Conservation (phyloP, 768 basidiomycete species). For the Nidularia pulvinata region DNA sequence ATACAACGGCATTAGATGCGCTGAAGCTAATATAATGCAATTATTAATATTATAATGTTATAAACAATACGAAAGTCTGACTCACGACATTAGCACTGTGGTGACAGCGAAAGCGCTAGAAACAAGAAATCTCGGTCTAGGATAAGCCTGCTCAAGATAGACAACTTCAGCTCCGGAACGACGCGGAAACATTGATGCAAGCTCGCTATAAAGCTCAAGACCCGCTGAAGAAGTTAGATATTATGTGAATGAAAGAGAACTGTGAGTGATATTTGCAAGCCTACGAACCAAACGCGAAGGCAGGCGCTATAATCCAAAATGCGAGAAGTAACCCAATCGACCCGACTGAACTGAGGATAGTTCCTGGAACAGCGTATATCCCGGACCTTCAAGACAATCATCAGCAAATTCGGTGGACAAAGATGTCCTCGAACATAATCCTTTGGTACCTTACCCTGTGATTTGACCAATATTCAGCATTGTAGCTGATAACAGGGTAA, state of each 20-base stretch:
- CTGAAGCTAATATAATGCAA: constrained; percentile 18
- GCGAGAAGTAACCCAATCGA: constrained; percentile 26
- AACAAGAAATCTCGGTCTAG: constrained; percentile 38
- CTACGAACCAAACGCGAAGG: constrained; percentile 27
- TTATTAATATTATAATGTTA: neutral
- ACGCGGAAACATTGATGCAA: constrained; percentile 45
- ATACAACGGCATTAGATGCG: constrained; percentile 31
- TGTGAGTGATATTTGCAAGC: no score
- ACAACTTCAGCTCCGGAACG: constrained; percentile 51
- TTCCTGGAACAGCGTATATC: constrained; percentile 32
- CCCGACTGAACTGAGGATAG: constrained; percentile 32
- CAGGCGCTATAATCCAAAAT: constrained; percentile 27
- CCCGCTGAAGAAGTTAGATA: constrained; percentile 18
- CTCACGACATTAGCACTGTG: constrained; percentile 30
- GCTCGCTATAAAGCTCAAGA: constrained; percentile 36
- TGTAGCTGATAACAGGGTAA: constrained; percentile 28
- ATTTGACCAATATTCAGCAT: constrained; percentile 35
- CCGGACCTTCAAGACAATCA: constrained; percentile 18
- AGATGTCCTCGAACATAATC: neutral
- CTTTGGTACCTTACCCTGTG: constrained; percentile 16
- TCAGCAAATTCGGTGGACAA: neutral
- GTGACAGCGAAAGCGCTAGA: constrained; percentile 40
- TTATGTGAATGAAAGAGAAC: no score
- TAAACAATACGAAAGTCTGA: constrained; percentile 3
- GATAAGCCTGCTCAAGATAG: constrained; percentile 45